Conservation (phyloP, 306 rosid species). For the Carpinus viminea region DNA sequence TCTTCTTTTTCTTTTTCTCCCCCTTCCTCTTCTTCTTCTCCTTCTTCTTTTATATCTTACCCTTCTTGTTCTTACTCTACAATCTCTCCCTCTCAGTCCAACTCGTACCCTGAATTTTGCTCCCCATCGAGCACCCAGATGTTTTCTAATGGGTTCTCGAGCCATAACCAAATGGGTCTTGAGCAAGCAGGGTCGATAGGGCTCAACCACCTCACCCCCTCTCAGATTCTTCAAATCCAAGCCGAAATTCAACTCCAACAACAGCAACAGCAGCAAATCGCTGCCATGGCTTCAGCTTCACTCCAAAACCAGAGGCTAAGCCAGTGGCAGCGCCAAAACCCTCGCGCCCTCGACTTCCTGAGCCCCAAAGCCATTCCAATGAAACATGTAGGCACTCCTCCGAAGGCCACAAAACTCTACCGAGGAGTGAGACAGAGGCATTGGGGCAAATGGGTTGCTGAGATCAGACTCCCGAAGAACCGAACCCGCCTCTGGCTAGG, state of each 20-base stretch:
- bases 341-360: slow-evolving; percentile 22
- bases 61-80: slow-evolving; percentile 5
- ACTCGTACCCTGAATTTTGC: slow-evolving; percentile 29
- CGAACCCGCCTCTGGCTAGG: slow-evolving; percentile 96
- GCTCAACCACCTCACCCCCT: slow-evolving; percentile 74
- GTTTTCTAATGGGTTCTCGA: slow-evolving; percentile 36
- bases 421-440: slow-evolving; percentile 92
- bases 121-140: slow-evolving; percentile 34
- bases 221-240: slow-evolving; percentile 79
- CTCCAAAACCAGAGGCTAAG: slow-evolving; percentile 24
- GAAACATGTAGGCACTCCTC: slow-evolving; percentile 49
- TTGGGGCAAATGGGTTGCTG: slow-evolving; percentile 99
- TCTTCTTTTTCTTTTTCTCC: slow-evolving; percentile 28
- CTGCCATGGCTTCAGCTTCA: slow-evolving; percentile 31
- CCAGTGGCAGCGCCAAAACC: slow-evolving; percentile 19
- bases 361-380: slow-evolving; percentile 57
- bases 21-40: neutral
- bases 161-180: slow-evolving; percentile 19
- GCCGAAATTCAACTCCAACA: slow-evolving; percentile 53
- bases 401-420: slow-evolving; percentile 65
- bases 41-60: neutral
- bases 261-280: slow-evolving; percentile 17
- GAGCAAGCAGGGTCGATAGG: slow-evolving; percentile 50
- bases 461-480: slow-evolving; percentile 88
- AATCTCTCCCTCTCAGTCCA: slow-evolving; percentile 25